Percentiles rank a stretch among this genome's conserved stretches.
Conservation (phyloP, 441 rosid genomes). For the Adansonia rubrostipa region DNA sequence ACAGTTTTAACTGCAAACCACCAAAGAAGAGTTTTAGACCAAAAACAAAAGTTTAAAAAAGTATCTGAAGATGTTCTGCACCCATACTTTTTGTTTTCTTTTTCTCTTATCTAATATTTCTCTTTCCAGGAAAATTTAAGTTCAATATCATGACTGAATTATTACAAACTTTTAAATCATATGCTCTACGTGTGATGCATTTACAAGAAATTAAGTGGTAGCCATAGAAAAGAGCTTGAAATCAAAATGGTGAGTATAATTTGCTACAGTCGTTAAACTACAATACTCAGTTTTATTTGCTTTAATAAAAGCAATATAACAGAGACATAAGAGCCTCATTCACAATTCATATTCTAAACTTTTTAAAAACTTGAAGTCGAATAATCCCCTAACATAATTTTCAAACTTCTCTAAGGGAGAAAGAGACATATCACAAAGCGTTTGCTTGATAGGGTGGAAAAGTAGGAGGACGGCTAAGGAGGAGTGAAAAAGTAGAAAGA, state of each 20-base stretch:
- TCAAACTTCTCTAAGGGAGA: neutral
- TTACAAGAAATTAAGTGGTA: neutral
- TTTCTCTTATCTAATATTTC: neutral
- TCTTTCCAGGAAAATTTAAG: neutral
- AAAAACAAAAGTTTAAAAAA: neutral
- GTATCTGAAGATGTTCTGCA: neutral
- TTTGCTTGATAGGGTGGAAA: neutral
- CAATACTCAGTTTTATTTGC: neutral
- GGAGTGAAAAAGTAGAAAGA: neutral
- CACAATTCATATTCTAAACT: neutral
- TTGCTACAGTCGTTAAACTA: neutral
- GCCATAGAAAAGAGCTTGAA: neutral
- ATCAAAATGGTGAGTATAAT: neutral
- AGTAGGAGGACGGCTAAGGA: neutral
- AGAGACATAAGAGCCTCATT: neutral
- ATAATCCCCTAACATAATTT: neutral
- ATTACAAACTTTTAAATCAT: neutral
- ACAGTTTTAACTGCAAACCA: slow-evolving; percentile 70
- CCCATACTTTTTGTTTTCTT: neutral
- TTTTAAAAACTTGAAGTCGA: neutral
- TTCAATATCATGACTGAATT: neutral
- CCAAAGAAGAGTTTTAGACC: neutral
- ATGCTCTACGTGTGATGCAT: neutral
- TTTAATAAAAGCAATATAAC: neutral
- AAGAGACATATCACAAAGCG: neutral